Conservation (phyloP, 2,329 filamentous ascomycete species). For the Fusarium sp. region DNA sequence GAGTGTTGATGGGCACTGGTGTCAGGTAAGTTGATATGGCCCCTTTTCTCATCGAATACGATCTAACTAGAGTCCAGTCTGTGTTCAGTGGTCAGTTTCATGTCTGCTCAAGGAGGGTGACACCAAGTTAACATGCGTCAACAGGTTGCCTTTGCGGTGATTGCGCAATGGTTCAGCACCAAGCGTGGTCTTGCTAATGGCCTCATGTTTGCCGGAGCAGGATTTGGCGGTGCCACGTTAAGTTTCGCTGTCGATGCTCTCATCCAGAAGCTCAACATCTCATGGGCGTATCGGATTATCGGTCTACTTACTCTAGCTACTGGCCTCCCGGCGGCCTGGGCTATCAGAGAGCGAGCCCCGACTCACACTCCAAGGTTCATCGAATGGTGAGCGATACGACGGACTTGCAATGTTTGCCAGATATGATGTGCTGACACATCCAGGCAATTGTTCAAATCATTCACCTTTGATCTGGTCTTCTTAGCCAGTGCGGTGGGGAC, state of each 20-base stretch:
- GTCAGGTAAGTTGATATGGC: constrained; percentile 41
- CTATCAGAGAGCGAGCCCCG: constrained; percentile 59
- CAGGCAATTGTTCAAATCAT: constrained; percentile 63
- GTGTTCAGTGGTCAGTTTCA: constrained; percentile 53
- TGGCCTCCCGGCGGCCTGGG: constrained; percentile 64
- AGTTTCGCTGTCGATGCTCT: constrained; percentile 62
- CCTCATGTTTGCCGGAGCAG: constrained; percentile 63
- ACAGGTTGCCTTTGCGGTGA: constrained; percentile 58
- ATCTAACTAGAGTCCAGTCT: constrained; percentile 38
- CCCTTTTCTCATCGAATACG: not conserved
- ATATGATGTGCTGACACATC: constrained; percentile 5
- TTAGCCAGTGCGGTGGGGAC: constrained; percentile 66
- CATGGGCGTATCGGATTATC: constrained; percentile 65
- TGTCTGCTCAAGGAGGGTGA: constrained; percentile 45
- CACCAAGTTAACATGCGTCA: not conserved
- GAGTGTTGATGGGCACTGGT: constrained; percentile 49
- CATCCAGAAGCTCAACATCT: constrained; percentile 56
- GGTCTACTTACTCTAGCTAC: constrained; percentile 63
- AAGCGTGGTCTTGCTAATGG: constrained; percentile 67
- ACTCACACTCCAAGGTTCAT: constrained; percentile 48
- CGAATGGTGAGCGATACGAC: constrained; percentile 56
- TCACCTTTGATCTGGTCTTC: constrained; percentile 64
- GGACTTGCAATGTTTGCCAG: not conserved
- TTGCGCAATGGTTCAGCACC: constrained; percentile 65
- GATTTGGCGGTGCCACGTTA: constrained; percentile 66